A percentile compares a stretch with the other conserved stretches of the same genome.
These are phyloP conservation scores for Aspergillus ellipticus DNA, from an alignment of 495 filamentous ascomycete species.

Conservation along the genomic window DNA sequence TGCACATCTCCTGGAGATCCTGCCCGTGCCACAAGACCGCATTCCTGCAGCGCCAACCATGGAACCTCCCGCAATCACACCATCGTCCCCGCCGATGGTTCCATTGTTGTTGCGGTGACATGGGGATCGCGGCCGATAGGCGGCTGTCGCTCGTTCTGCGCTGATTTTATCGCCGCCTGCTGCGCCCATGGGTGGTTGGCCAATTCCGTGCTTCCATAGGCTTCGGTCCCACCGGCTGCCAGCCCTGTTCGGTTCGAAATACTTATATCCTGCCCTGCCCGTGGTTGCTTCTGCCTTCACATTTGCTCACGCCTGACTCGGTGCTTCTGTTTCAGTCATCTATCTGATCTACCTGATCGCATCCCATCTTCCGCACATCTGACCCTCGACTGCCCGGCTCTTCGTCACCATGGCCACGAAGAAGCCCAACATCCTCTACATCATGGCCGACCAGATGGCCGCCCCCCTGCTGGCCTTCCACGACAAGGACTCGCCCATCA, in stretches of 20 bases:
- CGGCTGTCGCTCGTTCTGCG: conserved; percentile 9
- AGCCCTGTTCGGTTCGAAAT: background rate
- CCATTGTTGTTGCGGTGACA: conserved; percentile 30
- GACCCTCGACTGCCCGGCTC: background rate
- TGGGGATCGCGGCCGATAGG: conserved; percentile 14
- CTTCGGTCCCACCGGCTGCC: conserved; percentile 5
- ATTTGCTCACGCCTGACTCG: too few species aligned
- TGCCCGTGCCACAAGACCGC: background rate
- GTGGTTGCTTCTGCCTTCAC: conserved; percentile 12
- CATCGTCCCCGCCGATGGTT: conserved; percentile 37
- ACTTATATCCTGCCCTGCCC: conserved; percentile 7
- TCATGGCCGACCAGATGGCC: conserved; percentile 92
- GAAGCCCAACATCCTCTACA: conserved; percentile 75
- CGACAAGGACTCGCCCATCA: conserved; percentile 74
- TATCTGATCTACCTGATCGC: too few species aligned
- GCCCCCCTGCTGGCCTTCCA: conserved; percentile 81
- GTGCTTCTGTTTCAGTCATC: too few species aligned
- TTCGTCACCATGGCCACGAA: conserved; percentile 35
- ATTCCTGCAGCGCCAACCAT: background rate
- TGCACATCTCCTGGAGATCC: conserved; percentile 7
- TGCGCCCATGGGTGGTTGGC: conserved; percentile 5
- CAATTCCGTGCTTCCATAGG: conserved; percentile 2
- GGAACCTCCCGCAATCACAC: conserved; percentile 34
- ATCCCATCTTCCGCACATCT: background rate
- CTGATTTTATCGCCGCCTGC: conserved; percentile 6